phyloP scores from a whole-genome alignment of 306 rosid species.

The Acacia crassicarpa region DNA sequence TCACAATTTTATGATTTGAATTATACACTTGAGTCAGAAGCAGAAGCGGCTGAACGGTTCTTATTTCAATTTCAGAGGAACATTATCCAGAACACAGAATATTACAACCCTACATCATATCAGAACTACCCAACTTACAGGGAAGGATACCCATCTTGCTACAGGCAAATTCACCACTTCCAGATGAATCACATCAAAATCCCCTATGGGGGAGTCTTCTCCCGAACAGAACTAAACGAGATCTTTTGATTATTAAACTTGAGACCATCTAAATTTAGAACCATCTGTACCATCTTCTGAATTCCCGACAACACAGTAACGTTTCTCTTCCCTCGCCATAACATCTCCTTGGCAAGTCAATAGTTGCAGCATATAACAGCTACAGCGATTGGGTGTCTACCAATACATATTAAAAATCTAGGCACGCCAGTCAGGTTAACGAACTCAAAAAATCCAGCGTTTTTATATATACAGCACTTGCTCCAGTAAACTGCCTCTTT shows the following conservation, averaged over 20 bases:
- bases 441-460: slow-evolving; percentile 10
- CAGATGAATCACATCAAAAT: neutral
- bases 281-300: neutral
- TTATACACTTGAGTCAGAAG: neutral
- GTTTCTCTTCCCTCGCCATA: neutral
- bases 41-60: neutral
- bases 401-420: neutral
- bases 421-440: slow-evolving; percentile 10
- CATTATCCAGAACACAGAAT: neutral
- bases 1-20: neutral
- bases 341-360: neutral
- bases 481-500: neutral
- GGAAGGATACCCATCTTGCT: neutral
- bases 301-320: neutral
- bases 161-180: neutral
- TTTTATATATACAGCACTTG: neutral
- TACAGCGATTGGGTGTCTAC: slow-evolving; percentile 7
- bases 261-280: neutral
- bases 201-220: neutral
- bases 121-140: neutral
- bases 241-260: neutral
- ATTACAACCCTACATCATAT: neutral
- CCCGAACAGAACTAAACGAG: neutral
- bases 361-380: neutral
- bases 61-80: neutral